Evolutionary conservation across 306 rosid genomes (phyloP).

Genomic region (Citrullus amarus): DNA sequence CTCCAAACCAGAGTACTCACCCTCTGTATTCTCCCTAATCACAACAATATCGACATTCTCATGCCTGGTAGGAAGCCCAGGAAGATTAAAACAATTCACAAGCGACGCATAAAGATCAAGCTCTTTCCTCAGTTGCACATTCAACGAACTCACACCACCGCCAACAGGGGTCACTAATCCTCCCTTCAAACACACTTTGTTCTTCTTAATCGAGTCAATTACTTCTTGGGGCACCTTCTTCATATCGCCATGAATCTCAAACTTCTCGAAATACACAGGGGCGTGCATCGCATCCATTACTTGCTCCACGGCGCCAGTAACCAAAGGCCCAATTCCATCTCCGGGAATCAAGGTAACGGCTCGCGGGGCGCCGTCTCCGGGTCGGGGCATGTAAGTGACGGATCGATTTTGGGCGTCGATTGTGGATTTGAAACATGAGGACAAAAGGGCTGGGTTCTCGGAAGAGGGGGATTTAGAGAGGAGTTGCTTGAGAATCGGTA

Average conservation of each 20-base stretch:
- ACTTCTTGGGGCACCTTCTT: slow-evolving; percentile 49
- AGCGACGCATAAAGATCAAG: slow-evolving; percentile 93
- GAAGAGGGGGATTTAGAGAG: slow-evolving; percentile 4
- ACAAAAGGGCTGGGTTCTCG: background rate
- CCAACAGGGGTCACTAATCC: slow-evolving; percentile 74
- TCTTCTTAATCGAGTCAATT: slow-evolving; percentile 64
- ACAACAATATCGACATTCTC: slow-evolving; percentile 78
- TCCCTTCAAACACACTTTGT: slow-evolving; percentile 78
- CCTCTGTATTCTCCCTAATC: slow-evolving; percentile 79
- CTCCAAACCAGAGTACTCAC: slow-evolving; percentile 77
- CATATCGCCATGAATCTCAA: slow-evolving; percentile 59
- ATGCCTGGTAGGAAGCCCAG: slow-evolving; percentile 57
- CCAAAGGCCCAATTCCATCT: slow-evolving; percentile 71
- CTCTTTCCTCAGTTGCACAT: slow-evolving; percentile 64
- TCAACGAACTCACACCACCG: slow-evolving; percentile 74
- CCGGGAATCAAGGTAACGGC: slow-evolving; percentile 70
- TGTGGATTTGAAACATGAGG: slow-evolving; percentile 2
- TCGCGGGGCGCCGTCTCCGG: slow-evolving; percentile 69
- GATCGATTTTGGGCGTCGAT: slow-evolving; percentile 30
- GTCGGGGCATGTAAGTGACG: slow-evolving; percentile 82
- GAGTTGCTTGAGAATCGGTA: slow-evolving; percentile 23
- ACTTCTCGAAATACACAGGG: slow-evolving; percentile 61
- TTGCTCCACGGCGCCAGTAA: slow-evolving; percentile 68
- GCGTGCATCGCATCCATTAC: slow-evolving; percentile 91
- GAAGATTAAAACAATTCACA: slow-evolving; percentile 66